Percentiles rank a stretch among this genome's conserved stretches.
Conservation (phyloP, 2,329 filamentous ascomycete genomes). For the Aspergillus aculeatinus region DNA sequence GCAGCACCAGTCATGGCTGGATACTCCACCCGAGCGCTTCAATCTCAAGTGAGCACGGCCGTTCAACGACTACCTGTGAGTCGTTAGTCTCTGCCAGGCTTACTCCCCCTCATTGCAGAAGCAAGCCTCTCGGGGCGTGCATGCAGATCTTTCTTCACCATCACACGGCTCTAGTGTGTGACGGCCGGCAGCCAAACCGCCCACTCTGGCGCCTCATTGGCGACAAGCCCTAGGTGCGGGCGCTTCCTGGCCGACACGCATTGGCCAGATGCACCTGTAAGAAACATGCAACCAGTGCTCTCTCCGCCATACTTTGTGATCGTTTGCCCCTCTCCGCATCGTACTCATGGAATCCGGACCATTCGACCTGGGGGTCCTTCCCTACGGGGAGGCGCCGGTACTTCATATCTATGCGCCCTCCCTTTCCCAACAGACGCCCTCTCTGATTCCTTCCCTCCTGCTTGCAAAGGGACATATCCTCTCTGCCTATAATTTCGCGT, state of each 20-base stretch:
- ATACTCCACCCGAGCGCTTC: constrained; percentile 13
- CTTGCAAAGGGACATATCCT: constrained; percentile 13
- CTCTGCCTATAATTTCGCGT: constrained; percentile 12
- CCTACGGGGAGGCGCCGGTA: constrained; percentile 5
- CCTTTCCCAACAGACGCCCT: constrained; percentile 21
- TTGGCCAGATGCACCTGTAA: constrained; percentile 36
- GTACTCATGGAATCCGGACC: constrained; percentile 20
- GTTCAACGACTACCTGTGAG: too few species aligned
- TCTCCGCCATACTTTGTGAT: constrained; percentile 21
- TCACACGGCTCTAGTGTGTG: constrained; percentile 38
- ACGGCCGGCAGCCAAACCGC: constrained; percentile 26
- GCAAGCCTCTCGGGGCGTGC: background rate
- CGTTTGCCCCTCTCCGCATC: constrained; percentile 29
- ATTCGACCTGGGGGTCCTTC: constrained; percentile 14
- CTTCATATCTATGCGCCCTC: constrained; percentile 32
- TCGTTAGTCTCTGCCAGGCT: too few species aligned
- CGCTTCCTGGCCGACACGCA: constrained; percentile 35
- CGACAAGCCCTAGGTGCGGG: constrained; percentile 27
- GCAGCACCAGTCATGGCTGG: background rate
- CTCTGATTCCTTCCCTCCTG: background rate
- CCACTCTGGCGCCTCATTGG: constrained; percentile 29
- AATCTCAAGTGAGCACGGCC: background rate
- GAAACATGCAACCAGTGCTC: constrained; percentile 23
- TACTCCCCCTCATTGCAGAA: too few species aligned
- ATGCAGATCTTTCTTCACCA: constrained; percentile 31